Conservation (phyloP, 2,329 filamentous ascomycete genomes). For the Microcyclospora tardicrescens region DNA sequence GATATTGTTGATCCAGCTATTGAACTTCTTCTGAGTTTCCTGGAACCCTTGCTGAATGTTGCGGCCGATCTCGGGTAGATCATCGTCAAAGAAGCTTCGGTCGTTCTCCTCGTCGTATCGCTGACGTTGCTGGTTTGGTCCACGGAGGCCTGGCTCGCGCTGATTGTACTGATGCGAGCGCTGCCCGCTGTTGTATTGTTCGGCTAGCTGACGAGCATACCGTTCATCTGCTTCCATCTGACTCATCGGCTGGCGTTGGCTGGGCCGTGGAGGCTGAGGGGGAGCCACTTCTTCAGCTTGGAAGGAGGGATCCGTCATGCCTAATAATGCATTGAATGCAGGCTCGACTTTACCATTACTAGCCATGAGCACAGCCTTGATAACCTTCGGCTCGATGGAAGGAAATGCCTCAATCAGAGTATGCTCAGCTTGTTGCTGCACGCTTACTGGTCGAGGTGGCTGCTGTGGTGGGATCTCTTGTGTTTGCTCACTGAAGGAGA, state of each 20-base stretch:
- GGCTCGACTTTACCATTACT: slow-evolving; percentile 81
- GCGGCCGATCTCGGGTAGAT: slow-evolving; percentile 82
- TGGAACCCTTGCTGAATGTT: slow-evolving; percentile 89
- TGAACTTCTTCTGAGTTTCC: slow-evolving; percentile 87
- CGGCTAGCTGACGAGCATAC: slow-evolving; percentile 82
- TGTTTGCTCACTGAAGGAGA: slow-evolving; percentile 36
- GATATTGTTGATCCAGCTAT: slow-evolving; percentile 79
- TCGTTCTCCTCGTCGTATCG: slow-evolving; percentile 38
- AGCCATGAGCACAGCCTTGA: slow-evolving; percentile 77
- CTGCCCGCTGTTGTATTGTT: slow-evolving; percentile 56
- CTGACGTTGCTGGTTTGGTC: slow-evolving; percentile 34
- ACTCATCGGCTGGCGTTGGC: slow-evolving; percentile 48
- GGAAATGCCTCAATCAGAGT: slow-evolving; percentile 94
- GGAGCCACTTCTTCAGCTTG: slow-evolving; percentile 45
- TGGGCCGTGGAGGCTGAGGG: slow-evolving; percentile 66
- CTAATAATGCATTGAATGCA: slow-evolving; percentile 86
- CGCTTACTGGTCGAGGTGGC: slow-evolving; percentile 69
- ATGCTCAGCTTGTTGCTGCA: slow-evolving; percentile 71
- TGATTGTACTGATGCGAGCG: slow-evolving; percentile 17
- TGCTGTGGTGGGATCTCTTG: slow-evolving; percentile 55
- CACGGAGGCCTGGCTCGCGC: slow-evolving; percentile 23
- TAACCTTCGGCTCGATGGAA: slow-evolving; percentile 60
- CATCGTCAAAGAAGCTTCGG: slow-evolving; percentile 89
- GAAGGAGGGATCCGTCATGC: slow-evolving; percentile 43
- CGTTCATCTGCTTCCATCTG: slow-evolving; percentile 85